Evolutionary conservation across 345 rosid species (phyloP).

Genomic region (Hibiscus mutabilis): DNA sequence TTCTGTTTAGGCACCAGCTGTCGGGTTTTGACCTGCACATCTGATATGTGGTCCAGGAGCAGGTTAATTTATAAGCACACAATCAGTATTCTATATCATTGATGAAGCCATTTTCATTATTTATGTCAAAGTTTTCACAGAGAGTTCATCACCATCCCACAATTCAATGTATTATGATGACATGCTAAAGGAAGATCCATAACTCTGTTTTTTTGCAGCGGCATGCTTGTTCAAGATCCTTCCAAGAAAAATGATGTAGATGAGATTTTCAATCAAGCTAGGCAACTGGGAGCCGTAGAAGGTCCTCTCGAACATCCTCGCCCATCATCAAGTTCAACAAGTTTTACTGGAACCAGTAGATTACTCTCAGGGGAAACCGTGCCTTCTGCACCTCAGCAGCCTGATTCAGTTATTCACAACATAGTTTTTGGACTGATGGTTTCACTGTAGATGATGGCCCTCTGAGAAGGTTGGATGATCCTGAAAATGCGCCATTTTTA

Average conservation of each 20-base stretch:
- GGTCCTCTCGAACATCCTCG: conserved; percentile 54
- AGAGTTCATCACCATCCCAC: background rate
- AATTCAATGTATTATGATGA: background rate
- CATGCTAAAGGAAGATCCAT: background rate
- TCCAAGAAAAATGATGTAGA: conserved; percentile 72
- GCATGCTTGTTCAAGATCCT: conserved; percentile 97
- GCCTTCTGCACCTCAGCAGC: conserved; percentile 73
- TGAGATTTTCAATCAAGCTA: conserved; percentile 86
- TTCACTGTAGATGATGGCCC: conserved; percentile 91
- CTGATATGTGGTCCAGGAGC: background rate
- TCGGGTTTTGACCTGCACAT: background rate
- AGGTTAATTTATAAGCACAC: background rate
- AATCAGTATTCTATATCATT: background rate
- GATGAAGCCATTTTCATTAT: background rate
- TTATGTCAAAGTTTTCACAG: too few species aligned
- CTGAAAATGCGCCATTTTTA: conserved; percentile 85
- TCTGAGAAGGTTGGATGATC: conserved; percentile 82
- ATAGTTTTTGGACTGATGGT: conserved; percentile 84
- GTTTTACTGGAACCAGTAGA: conserved; percentile 79
- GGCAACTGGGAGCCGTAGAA: conserved; percentile 85
- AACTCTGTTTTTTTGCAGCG: conserved; percentile 36
- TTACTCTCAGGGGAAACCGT: conserved; percentile 75
- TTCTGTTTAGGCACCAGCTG: background rate
- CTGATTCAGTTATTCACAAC: conserved; percentile 65
- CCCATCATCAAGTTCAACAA: conserved; percentile 73